Base-by-base conservation (phyloP, 1,284 basidiomycete genomes). In the Microstroma glucosiphilum region DNA sequence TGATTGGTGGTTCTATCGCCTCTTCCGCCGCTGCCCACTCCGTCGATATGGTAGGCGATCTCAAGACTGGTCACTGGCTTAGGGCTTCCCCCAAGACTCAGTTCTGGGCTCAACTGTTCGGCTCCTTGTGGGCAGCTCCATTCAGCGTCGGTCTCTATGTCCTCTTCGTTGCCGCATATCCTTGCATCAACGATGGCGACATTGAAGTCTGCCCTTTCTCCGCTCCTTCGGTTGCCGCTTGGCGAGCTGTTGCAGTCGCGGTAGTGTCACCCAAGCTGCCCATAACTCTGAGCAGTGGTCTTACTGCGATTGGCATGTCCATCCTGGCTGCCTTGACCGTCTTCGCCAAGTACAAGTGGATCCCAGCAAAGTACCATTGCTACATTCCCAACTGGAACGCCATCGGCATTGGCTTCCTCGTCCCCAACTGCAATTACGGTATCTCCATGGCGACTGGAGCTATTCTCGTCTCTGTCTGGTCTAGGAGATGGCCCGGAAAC, bases 311-410 rank as follows among this genome's bases (percentile, higher is more conserved):
- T 70, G 85, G 72, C 26, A 82, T 87, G 57, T 82, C 81, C 13
- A 56, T 85, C 59, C 80, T 82, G 37, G 82, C 85, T 30, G 62
- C 85, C 40, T 74, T 82, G 57, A 85, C 81, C 25, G 82, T 86
- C 23, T 64, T 85, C 41, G 78, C 82, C 57, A 85, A 85, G 78
- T 82, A 86, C 78, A 80, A 79, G 62, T 82, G 81, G 70, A 79
- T 87, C 58, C 85, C 86, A 17, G 82, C 82, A 72, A 83, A 83
- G 70, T 85, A 85, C 78, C 82, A 83, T 67, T 71, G 69, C 54
- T 86, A 80, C 62, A 79, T 87, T 21, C 86, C 86, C 55, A 88
- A 88, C 82, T 86, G 85, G 84, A 87, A 86, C 74, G 86, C 86
- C 46, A 80, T 87, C 71, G 83, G 83, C 57, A 77, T 84, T 40